phyloP scores from a whole-genome alignment of 2,329 filamentous ascomycete genomes.

The Epichloe uncinata region DNA sequence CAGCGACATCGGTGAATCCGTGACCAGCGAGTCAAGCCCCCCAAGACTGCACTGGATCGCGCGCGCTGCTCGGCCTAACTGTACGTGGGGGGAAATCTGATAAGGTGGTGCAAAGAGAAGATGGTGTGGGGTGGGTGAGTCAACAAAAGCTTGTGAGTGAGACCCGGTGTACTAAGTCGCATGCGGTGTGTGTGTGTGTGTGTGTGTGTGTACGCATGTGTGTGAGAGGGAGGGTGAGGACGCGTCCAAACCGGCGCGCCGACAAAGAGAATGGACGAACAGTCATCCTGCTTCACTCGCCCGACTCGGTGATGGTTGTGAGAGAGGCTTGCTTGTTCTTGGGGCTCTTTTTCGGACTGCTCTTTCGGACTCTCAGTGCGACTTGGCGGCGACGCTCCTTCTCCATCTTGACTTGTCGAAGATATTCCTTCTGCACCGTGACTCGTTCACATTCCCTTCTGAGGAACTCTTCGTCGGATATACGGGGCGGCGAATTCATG shows the following conservation, averaged over 20 bases:
- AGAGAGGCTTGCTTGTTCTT: constrained; percentile 36
- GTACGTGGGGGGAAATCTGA: not conserved
- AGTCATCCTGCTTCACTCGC: constrained; percentile 6
- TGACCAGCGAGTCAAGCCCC: not conserved
- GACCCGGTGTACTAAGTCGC: not conserved
- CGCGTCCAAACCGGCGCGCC: not conserved
- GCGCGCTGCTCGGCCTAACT: not conserved
- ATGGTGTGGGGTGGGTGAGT: not conserved
- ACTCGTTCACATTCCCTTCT: constrained; percentile 37
- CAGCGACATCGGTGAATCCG: constrained; percentile 1
- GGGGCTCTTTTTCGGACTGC: constrained; percentile 35
- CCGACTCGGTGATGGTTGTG: constrained; percentile 39
- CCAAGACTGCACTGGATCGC: not conserved
- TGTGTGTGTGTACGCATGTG: no score
- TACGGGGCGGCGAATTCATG: constrained; percentile 20
- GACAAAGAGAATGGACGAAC: no score
- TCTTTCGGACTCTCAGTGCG: constrained; percentile 19
- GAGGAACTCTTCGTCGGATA: constrained; percentile 34
- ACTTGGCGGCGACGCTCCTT: constrained; percentile 39
- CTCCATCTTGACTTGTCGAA: constrained; percentile 36
- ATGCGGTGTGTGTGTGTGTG: not conserved
- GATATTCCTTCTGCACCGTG: constrained; percentile 37
- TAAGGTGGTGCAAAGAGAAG: not conserved
- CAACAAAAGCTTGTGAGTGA: not conserved
- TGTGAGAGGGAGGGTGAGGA: not conserved